Evolutionary conservation across 2,329 filamentous ascomycete genomes (phyloP), one percentile per base, ranked within the genome.

Genomic region (Hypoxylon sp.): DNA sequence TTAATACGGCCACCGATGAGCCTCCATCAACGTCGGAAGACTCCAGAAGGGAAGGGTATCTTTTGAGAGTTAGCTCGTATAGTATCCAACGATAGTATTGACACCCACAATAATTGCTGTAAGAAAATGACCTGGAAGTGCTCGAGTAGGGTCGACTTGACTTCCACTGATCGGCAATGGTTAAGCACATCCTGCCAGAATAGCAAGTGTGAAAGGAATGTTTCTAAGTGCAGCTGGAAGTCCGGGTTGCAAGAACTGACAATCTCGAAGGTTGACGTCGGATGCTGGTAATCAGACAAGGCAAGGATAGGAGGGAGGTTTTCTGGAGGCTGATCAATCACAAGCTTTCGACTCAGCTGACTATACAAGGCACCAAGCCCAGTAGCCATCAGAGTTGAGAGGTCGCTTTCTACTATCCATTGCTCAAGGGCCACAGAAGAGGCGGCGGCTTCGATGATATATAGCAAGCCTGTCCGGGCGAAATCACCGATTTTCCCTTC

Each of bases 161-260:
- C 93, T 76, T 98, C 95, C 1, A 90, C 84, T 2, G 95, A 98
- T 73, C 90, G 89, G 81, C 96, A 99, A 79, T 98, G 95, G 77
- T 98, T 96, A 65, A 99, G 83, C 32, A 97, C 94, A 78, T 99
- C 96, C 80, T 99, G 96, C 96, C 96, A 99, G 76, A 99, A 99
- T 5, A 96, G 84, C 51, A 99, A 85, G 76, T 98, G 96, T 0
- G 96, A 97, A 43, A 99, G 84, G 74, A 99, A 99, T 0, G 94
- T 97, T 58, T 95, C 90, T 74, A 98, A 87, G 73, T 97, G 93
- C n/a, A 89, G 87, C 73, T 93, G 91, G 68, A 96, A 94, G 63
- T 93, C 88, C 0, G 86, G 82, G 2, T 90, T 89, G 76, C 91
- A 90, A 51, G 93, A 90, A 79, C 88, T 89, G 73, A 93, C 88